Percentiles rank a stretch among this genome's conserved stretches.
phyloP scores from a whole-genome alignment of 441 rosid species.

The Daphne laureola region DNA sequence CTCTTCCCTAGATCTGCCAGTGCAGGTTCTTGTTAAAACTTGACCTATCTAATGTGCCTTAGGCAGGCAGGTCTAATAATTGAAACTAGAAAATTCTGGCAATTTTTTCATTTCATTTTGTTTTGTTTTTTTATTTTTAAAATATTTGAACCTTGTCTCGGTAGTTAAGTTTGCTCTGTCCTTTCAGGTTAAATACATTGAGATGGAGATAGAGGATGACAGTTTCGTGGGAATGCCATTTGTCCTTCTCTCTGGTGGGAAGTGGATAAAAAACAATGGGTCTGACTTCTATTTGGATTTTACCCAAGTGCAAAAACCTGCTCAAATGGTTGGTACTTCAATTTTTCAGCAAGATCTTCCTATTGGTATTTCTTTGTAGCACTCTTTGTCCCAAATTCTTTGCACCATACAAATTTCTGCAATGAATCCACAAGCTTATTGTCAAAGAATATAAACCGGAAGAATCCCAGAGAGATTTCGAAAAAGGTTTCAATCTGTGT shows the following conservation, averaged over 20 bases:
- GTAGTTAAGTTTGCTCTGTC: slow-evolving; percentile 6
- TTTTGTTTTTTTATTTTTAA: too few relatives aligned
- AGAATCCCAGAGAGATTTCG: too few relatives aligned
- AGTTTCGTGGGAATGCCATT: slow-evolving; percentile 84
- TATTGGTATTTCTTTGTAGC: too few relatives aligned
- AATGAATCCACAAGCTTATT: too few relatives aligned
- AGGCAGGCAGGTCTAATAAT: slow-evolving; percentile 2
- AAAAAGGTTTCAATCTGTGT: too few relatives aligned
- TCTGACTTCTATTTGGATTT: slow-evolving; percentile 84
- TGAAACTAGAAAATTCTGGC: slow-evolving; percentile 11
- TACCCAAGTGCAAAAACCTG: slow-evolving; percentile 35
- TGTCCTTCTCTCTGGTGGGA: slow-evolving; percentile 65
- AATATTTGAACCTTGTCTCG: neutral
- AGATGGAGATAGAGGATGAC: slow-evolving; percentile 70
- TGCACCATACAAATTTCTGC: too few relatives aligned
- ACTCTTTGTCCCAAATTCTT: too few relatives aligned
- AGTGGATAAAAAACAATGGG: slow-evolving; percentile 77
- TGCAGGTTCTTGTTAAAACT: slow-evolving; percentile 41
- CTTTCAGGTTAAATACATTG: slow-evolving; percentile 68
- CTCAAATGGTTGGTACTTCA: slow-evolving; percentile 48
- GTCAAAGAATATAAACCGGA: too few relatives aligned
- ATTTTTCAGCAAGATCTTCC: too few relatives aligned
- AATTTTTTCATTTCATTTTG: too few relatives aligned
- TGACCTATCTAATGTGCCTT: slow-evolving; percentile 12
- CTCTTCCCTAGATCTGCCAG: slow-evolving; percentile 42